These are phyloP conservation scores for Pichia terricola DNA, from an alignment of 1,139 yeast genomes.

Conservation along the genomic window DNA sequence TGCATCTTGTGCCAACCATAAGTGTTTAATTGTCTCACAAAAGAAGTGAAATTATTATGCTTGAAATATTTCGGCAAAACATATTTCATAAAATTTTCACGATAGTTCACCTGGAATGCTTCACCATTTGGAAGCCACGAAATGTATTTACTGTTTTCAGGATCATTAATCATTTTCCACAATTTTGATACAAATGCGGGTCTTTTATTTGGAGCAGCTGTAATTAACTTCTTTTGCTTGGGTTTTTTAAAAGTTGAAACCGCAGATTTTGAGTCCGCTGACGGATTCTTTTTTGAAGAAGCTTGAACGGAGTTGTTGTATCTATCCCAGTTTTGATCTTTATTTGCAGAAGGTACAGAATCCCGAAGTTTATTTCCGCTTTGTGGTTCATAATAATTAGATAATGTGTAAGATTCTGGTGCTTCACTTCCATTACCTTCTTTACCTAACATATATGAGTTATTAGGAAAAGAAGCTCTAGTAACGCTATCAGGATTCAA, in stretches of 20 bases:
- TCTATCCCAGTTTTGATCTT: background rate
- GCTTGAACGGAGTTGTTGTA: background rate
- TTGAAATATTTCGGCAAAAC: conserved; percentile 87
- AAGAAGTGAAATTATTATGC: conserved; percentile 89
- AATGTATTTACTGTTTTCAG: conserved; percentile 56
- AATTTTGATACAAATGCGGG: conserved; percentile 89
- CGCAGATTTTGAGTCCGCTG: background rate
- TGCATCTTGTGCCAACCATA: conserved; percentile 97
- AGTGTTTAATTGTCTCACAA: conserved; percentile 93
- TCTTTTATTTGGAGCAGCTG: conserved; percentile 30
- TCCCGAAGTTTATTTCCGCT: background rate
- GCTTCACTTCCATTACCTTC: background rate
- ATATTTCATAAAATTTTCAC: conserved; percentile 77
- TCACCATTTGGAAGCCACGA: conserved; percentile 83
- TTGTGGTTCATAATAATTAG: background rate
- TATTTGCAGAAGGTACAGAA: background rate
- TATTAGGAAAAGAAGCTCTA: background rate
- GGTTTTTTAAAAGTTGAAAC: conserved; percentile 15
- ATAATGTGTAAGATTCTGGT: background rate
- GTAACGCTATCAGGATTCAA: conserved; percentile 4
- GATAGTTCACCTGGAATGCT: conserved; percentile 72
- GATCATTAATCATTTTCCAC: conserved; percentile 93
- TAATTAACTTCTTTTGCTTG: conserved; percentile 14
- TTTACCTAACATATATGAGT: background rate
- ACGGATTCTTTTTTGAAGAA: background rate